phyloP scores from a whole-genome alignment of 257 asterid genomes.

The Paulownia fortunei region DNA sequence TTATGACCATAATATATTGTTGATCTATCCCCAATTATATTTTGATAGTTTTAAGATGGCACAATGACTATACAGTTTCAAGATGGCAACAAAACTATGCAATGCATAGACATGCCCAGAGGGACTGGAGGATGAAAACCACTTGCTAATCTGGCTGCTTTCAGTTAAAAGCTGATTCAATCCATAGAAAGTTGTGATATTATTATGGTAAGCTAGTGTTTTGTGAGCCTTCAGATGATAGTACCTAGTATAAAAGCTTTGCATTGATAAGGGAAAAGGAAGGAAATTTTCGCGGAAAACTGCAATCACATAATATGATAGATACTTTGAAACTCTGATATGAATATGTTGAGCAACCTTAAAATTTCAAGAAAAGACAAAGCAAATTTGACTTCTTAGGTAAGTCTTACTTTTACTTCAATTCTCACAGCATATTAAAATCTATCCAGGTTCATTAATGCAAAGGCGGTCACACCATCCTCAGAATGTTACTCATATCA shows the following conservation, averaged over 20 bases:
- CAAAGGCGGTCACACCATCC: conserved; percentile 17
- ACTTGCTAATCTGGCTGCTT: conserved; percentile 10
- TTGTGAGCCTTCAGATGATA: conserved; percentile 1
- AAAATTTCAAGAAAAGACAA: conserved; percentile 5
- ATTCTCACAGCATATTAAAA: conserved; percentile 8
- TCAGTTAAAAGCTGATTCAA: neutral
- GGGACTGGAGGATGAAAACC: conserved; percentile 6
- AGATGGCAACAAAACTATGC: conserved; percentile 15
- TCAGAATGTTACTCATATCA: neutral
- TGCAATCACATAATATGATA: neutral
- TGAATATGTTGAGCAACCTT: conserved; percentile 7
- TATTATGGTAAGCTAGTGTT: no score
- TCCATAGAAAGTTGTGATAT: conserved; percentile 4
- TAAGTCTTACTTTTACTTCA: conserved; percentile 14
- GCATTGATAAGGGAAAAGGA: conserved; percentile 17
- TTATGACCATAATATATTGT: conserved; percentile 12
- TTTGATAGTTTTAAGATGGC: neutral
- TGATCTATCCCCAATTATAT: neutral
- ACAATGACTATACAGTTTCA: neutral
- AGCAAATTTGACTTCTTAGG: conserved; percentile 10
- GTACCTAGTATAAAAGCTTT: neutral
- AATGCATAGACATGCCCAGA: conserved; percentile 10
- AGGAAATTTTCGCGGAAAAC: neutral
- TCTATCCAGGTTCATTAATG: conserved; percentile 1
- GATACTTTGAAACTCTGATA: conserved; percentile 17